These are phyloP conservation scores for Emericellopsis atlantica DNA, from an alignment of 2,329 filamentous ascomycete species.

Conservation along the genomic window DNA sequence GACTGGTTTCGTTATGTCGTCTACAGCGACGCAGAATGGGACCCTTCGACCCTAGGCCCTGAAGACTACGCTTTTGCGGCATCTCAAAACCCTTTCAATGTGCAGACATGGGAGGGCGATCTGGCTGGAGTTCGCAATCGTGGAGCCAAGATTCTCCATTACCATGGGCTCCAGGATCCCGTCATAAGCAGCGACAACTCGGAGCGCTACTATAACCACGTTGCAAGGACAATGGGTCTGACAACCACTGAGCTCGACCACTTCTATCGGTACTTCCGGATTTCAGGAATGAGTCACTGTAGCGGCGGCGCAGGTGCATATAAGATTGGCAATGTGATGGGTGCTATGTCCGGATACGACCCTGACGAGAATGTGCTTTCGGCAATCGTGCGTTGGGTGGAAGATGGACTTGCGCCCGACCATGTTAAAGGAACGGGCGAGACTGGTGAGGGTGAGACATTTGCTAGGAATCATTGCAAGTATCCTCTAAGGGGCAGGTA, in stretches of 20 bases:
- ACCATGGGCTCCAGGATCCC: constrained; percentile 26
- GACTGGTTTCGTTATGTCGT: constrained; percentile 26
- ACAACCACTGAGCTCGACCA: constrained; percentile 18
- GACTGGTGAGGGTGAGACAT: not conserved
- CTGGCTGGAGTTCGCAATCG: constrained; percentile 20
- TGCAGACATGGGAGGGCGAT: constrained; percentile 21
- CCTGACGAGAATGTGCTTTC: constrained; percentile 29
- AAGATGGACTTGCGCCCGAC: constrained; percentile 25
- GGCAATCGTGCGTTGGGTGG: constrained; percentile 34
- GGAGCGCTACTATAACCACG: constrained; percentile 4
- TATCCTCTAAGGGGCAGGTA: not conserved
- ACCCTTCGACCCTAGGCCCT: constrained; percentile 22
- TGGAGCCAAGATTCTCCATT: constrained; percentile 28
- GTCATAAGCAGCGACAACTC: constrained; percentile 18
- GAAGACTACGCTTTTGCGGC: constrained; percentile 29
- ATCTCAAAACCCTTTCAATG: constrained; percentile 18
- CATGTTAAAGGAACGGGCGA: not conserved
- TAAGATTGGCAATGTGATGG: constrained; percentile 26
- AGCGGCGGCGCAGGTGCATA: constrained; percentile 28
- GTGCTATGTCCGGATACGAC: constrained; percentile 16
- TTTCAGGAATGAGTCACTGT: constrained; percentile 40
- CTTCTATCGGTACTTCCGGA: constrained; percentile 37
- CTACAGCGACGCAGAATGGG: constrained; percentile 22
- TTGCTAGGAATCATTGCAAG: constrained; percentile 1
- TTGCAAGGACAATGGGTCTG: constrained; percentile 9